Evolutionary conservation across 2,329 filamentous ascomycete genomes (phyloP), one percentile per base, ranked within the genome.

Genomic region (Penicillium sp.): DNA sequence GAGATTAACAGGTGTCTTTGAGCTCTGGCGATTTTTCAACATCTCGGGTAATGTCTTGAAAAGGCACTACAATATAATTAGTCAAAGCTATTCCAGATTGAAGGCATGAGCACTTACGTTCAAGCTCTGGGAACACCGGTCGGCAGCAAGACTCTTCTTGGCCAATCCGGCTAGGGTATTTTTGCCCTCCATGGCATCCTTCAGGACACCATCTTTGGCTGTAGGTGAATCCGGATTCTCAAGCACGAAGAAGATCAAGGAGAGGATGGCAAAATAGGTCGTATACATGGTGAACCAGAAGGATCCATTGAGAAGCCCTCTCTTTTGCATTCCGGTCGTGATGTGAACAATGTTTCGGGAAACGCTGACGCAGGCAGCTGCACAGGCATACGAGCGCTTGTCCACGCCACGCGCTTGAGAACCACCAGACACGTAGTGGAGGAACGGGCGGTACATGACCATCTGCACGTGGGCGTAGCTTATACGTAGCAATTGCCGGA

Each of bases 121-220:
- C 29, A 99, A 81, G 41, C 90, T 89, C 46, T 81, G 82, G 1
- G 90, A 91, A 68, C 95, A 94, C 60, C 91, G 83, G 71, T 97
- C 91, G 3, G 94, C 94, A 37, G 93, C 92, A 81, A 95, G 83
- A 70, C 92, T 97, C 67, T 89, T 88, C 67, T 89, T 87, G 3
- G 92, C 89, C 57, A 97, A 82, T 17, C 86, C 87, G 50, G 87
- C 85, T 59, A 97, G 84, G 61, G 93, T 90, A 62, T 93, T 88
- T 69, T 90, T 90, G 19, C 93, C 94, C 62, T 91, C 89, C 60
- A 87, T 83, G 0, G 93, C 93, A 75, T 97, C 93, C 53, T 88
- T 88, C 59, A 97, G 79, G 23, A 97, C 89, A 23, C 75, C 74
- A 61, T 96, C 92, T 51, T 88, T 83, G 41, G 83, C 84, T 2